Conservation (phyloP, 176 grass and related monocot genomes). For the Dactylis glomerata region DNA sequence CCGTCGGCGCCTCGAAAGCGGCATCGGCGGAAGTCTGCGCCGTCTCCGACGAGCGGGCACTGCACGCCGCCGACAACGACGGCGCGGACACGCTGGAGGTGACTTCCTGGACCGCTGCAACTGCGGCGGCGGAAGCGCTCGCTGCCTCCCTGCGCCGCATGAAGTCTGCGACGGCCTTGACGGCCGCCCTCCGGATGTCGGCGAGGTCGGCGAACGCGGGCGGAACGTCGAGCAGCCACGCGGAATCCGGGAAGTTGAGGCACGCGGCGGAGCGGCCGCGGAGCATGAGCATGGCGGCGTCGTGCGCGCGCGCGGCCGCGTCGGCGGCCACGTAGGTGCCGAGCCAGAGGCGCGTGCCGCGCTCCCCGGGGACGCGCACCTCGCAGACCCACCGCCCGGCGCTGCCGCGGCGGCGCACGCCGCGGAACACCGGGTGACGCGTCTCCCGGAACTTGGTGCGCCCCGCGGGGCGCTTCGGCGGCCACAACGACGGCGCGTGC, state of each 20-base stretch:
- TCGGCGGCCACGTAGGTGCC: conserved; percentile 67
- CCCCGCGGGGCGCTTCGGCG: conserved; percentile 16
- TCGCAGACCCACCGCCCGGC: conserved; percentile 42
- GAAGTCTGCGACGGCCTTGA: not conserved
- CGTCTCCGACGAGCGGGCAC: not conserved
- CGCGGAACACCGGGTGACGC: conserved; percentile 38
- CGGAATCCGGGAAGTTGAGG: conserved; percentile 7
- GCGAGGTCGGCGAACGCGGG: not conserved
- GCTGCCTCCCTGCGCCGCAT: not conserved
- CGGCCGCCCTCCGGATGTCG: not conserved
- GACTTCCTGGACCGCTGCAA: not conserved
- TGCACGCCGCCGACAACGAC: not conserved
- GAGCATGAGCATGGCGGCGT: conserved; percentile 58
- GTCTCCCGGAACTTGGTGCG: conserved; percentile 42
- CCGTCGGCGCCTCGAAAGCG: not conserved
- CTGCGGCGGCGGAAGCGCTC: not conserved
- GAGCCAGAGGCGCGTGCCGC: conserved; percentile 63
- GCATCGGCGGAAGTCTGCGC: not conserved
- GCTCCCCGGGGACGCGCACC: conserved; percentile 26
- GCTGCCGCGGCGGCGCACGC: conserved; percentile 14
- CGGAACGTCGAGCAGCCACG: not conserved
- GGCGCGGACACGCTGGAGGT: not conserved
- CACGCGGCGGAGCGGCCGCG: conserved; percentile 14
- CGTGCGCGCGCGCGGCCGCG: conserved; percentile 71
- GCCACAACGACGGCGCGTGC: no score